Base-by-base conservation (phyloP, 2,329 filamentous ascomycete species). In the Cladosporium sphaerospermum region DNA sequence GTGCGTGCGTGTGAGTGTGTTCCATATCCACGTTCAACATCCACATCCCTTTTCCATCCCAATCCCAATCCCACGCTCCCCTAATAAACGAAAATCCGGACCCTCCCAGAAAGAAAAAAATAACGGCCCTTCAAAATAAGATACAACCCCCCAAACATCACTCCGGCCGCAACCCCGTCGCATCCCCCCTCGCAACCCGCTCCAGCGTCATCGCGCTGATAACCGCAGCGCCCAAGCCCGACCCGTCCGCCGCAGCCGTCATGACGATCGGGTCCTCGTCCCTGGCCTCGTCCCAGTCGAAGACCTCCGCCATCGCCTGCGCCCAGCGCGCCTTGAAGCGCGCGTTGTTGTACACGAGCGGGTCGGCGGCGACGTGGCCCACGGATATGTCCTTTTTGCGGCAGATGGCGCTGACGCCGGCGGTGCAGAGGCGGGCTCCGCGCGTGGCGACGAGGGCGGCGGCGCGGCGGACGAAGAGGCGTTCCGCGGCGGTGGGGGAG, bases 271-370 rank as follows among this genome's bases (percentile, higher is more conserved):
- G 67, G 47, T 67, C 67, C 39, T 65, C 62, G 1, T 56, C 58
- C 56, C 58, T 53, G 33, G 56, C 59, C 18, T 59, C 54, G 5
- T 61, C 58, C 70, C 68, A 71, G 9, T 63, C 69, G 32, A 72
- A 47, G 7, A 72, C 66, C 60, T 73, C 70, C 0, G 64, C 68
- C 43, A 73, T 45, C 10, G 71, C 70, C 48, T 59, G 59, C n/a
- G 67, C 69, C 71, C 71, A 73, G 53, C 70, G 56, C 48, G 55
- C 58, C 61, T 71, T 71, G 59, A 73, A 73, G 34, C 69, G 67
- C 1, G 70, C 69, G 52, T 73, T 73, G 46, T 70, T 72, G 16
- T 68, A 69, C 13, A 73, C 69, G 43, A 64, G 64, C 0, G 68
- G 69, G 53, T 72, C 69, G 1, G 69, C 69, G 2, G 69, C 69